Conservation (phyloP, 352 stramenopile genomes). For the Phytopythium boreale region DNA sequence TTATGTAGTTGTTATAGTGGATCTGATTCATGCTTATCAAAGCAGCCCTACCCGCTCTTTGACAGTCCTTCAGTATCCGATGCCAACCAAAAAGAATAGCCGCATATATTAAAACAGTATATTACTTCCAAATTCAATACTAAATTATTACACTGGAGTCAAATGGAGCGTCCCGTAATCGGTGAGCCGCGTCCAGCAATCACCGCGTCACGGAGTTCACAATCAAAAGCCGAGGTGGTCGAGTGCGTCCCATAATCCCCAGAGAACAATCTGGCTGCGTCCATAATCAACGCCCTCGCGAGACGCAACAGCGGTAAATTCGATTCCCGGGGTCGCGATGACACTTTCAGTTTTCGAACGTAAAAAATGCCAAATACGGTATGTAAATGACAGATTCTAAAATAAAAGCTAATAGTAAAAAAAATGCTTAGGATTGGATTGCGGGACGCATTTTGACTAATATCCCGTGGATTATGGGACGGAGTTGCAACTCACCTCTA, state of each 20-base stretch:
- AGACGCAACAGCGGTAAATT: neutral
- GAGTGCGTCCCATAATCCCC: neutral
- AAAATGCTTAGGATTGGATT: too few relatives aligned
- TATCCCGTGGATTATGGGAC: neutral
- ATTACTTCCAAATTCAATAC: too few relatives aligned
- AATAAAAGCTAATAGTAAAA: neutral
- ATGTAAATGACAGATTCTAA: neutral
- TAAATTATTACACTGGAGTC: neutral
- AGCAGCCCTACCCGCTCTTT: neutral
- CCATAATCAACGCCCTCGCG: neutral
- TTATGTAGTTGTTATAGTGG: neutral
- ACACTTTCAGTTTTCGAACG: too few relatives aligned
- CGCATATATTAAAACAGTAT: too few relatives aligned
- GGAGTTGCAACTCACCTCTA: neutral
- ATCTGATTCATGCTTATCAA: constrained; percentile 5
- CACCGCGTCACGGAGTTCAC: neutral
- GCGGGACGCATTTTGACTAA: neutral
- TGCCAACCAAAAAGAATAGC: too few relatives aligned
- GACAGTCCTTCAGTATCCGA: neutral
- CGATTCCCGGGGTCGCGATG: too few relatives aligned
- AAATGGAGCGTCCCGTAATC: neutral
- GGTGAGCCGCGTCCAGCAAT: constrained; percentile 1
- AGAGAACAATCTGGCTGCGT: neutral
- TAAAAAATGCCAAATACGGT: too few relatives aligned
- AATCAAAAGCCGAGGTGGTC: neutral